Conservation (phyloP, 345 rosid species). For the Euphorbia peplus region DNA sequence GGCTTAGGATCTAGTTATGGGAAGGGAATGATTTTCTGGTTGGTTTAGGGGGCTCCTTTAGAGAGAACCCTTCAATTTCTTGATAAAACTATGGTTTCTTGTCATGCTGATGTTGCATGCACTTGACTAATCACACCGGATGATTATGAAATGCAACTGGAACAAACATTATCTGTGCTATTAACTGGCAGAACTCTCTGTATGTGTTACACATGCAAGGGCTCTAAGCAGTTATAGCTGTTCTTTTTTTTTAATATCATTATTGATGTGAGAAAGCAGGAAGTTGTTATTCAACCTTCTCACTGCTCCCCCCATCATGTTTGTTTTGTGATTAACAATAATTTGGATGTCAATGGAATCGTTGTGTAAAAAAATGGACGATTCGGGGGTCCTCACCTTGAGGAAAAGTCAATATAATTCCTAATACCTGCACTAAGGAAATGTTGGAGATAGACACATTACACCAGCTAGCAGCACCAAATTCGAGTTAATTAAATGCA, state of each 20-base stretch:
- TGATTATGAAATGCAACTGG: not conserved
- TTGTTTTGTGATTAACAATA: not conserved
- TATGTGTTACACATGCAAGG: not conserved
- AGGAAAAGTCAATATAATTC: not conserved
- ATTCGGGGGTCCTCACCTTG: not conserved
- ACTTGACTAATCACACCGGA: not conserved
- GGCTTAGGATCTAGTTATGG: too few relatives aligned
- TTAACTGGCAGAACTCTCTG: not conserved
- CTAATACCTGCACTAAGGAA: not conserved
- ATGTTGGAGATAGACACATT: not conserved
- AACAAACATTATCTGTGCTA: not conserved
- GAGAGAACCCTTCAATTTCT: too few relatives aligned
- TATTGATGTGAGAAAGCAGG: not conserved
- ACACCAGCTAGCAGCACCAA: not conserved
- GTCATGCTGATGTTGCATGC: not conserved
- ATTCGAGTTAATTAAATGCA: conserved; percentile 1
- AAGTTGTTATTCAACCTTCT: not conserved
- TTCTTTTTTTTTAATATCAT: not conserved
- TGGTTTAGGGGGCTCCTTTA: too few relatives aligned
- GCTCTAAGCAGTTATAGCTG: not conserved
- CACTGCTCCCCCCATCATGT: not conserved
- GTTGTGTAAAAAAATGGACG: not conserved
- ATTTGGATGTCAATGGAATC: not conserved
- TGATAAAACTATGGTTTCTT: too few relatives aligned
- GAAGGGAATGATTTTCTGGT: too few relatives aligned